A percentile compares a stretch with the other conserved stretches of the same genome.
Evolutionary conservation across 306 rosid genomes (phyloP).

Genomic region (Mimosa bimucronata): DNA sequence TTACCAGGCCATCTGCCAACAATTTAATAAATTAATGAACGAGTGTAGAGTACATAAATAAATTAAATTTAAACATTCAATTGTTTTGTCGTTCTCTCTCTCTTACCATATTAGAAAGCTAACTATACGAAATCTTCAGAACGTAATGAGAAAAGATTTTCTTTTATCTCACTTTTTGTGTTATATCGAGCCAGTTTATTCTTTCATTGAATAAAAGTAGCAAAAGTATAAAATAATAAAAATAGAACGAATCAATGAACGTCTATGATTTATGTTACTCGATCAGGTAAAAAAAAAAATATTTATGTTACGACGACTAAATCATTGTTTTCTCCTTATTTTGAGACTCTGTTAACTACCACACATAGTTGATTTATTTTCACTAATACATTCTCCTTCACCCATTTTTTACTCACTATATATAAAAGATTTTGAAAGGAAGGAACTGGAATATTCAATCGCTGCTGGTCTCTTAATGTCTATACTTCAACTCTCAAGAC

Average conservation of each 20-base stretch:
- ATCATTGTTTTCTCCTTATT: neutral
- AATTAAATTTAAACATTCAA: neutral
- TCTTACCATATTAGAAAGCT: neutral
- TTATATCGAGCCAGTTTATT: neutral
- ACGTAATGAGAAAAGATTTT: neutral
- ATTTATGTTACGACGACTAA: neutral
- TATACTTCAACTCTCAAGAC: too few relatives aligned
- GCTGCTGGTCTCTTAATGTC: too few relatives aligned
- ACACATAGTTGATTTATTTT: too few relatives aligned
- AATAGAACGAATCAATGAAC: neutral
- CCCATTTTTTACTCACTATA: too few relatives aligned
- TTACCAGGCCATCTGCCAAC: neutral
- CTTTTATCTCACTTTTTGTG: neutral
- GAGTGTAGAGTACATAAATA: too few relatives aligned
- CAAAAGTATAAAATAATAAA: neutral
- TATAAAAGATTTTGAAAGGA: too few relatives aligned
- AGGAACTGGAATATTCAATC: too few relatives aligned
- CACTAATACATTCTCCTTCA: neutral
- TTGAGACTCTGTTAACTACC: neutral
- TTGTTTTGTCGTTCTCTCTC: neutral
- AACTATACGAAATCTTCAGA: neutral
- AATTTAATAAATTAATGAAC: neutral
- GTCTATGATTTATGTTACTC: too few relatives aligned
- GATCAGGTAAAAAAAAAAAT: too few relatives aligned
- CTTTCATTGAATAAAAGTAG: neutral